phyloP scores from a whole-genome alignment of 108 stramenopile genomes.

The Nitzschia sp. region DNA sequence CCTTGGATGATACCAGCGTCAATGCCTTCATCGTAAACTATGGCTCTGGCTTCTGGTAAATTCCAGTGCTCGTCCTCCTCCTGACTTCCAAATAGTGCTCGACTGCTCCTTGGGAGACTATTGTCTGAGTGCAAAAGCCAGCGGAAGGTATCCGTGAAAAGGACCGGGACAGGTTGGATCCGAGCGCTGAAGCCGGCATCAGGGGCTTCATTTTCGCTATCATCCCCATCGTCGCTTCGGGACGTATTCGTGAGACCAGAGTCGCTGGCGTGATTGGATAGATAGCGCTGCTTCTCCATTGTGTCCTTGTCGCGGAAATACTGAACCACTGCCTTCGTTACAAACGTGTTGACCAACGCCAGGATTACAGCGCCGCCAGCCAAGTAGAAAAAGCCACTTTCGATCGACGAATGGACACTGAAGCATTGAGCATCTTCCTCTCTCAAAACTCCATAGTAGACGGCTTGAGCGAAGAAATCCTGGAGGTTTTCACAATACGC shows the following conservation, averaged over 20 bases:
- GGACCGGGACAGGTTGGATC: slow-evolving; percentile 48
- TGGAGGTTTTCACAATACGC: slow-evolving; percentile 63
- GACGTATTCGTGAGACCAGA: slow-evolving; percentile 9
- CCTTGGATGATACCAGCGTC: background rate
- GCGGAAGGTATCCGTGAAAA: slow-evolving; percentile 59
- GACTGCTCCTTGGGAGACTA: slow-evolving; percentile 15
- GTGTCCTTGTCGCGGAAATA: slow-evolving; percentile 28
- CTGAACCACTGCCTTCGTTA: slow-evolving; percentile 48
- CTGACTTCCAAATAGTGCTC: background rate
- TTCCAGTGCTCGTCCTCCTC: slow-evolving; percentile 1
- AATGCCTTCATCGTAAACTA: slow-evolving; percentile 2
- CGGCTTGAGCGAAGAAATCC: slow-evolving; percentile 52
- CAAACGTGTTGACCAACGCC: slow-evolving; percentile 46
- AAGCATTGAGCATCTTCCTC: slow-evolving; percentile 82
- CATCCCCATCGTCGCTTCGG: slow-evolving; percentile 6
- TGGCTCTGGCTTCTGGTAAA: slow-evolving; percentile 9
- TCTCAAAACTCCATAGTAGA: slow-evolving; percentile 67
- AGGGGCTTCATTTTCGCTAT: slow-evolving; percentile 17
- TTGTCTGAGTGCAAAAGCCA: slow-evolving; percentile 39
- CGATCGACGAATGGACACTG: slow-evolving; percentile 57
- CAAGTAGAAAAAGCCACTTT: slow-evolving; percentile 60
- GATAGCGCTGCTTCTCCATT: background rate
- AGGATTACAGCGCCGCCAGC: slow-evolving; percentile 49
- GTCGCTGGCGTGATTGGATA: background rate
- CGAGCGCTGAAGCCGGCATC: slow-evolving; percentile 37